Evolutionary conservation across 768 basidiomycete species (phyloP).

Genomic region (Tulasnella sp.): DNA sequence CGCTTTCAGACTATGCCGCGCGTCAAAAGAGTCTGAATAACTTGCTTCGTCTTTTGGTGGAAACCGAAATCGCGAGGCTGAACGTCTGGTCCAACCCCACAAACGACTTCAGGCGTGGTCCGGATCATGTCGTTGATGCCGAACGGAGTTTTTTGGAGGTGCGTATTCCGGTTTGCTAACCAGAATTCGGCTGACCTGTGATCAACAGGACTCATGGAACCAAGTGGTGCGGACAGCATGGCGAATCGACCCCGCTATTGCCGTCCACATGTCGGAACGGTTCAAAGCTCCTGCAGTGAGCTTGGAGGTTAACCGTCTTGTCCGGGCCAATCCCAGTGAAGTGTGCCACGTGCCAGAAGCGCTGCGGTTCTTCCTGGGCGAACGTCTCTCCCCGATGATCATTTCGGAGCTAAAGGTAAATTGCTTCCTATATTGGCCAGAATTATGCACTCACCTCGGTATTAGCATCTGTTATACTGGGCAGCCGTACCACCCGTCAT

Average conservation of each 20-base stretch:
- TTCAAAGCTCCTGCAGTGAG: conserved; percentile 71
- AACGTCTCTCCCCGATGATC: conserved; percentile 54
- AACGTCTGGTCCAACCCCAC: conserved; percentile 89
- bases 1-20: conserved; percentile 55
- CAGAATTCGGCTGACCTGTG: conserved; percentile 32
- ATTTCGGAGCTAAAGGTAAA: conserved; percentile 76
- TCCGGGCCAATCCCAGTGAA: conserved; percentile 69
- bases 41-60: conserved; percentile 80
- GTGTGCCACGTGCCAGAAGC: conserved; percentile 82
- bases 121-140: conserved; percentile 57
- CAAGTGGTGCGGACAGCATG: conserved; percentile 72
- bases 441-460: background rate
- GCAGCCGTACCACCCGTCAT: conserved; percentile 82
- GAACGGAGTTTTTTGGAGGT: conserved; percentile 70
- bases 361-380: conserved; percentile 75
- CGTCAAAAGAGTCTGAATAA: conserved; percentile 69
- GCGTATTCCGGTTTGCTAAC: conserved; percentile 38
- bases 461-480: conserved; percentile 85
- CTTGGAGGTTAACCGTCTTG: conserved; percentile 72
- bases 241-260: conserved; percentile 81
- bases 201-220: conserved; percentile 63
- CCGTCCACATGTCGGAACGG: conserved; percentile 82
- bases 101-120: conserved; percentile 71
- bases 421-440: conserved; percentile 14
- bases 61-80: conserved; percentile 86